phyloP scores from a whole-genome alignment of 163 green algal genomes.

The Volvox carteri region DNA sequence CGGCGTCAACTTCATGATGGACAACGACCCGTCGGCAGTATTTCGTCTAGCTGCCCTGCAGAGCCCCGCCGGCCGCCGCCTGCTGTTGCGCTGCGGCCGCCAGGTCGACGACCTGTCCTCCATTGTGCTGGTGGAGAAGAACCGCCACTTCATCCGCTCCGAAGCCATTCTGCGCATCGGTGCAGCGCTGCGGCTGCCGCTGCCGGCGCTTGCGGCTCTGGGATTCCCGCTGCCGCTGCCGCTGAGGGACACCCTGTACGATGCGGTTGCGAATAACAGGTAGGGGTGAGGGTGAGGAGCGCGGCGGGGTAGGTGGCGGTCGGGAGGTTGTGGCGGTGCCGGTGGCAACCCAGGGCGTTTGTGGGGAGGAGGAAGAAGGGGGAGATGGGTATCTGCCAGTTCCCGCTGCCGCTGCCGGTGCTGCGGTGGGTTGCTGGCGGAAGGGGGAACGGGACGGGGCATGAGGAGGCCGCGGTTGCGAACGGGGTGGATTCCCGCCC shows the following conservation, averaged over 20 bases:
- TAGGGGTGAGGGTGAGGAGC: conserved; percentile 61
- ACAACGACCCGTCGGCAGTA: conserved; percentile 76
- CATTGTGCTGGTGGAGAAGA: conserved; percentile 90
- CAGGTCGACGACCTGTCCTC: conserved; percentile 87
- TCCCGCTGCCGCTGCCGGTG: no score
- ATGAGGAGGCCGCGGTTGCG: no score
- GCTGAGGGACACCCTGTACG: conserved; percentile 82
- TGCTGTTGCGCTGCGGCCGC: conserved; percentile 83
- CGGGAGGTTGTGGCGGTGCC: neutral
- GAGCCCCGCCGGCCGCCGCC: conserved; percentile 73
- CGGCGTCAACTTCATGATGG: conserved; percentile 92
- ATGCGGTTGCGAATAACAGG: conserved; percentile 84
- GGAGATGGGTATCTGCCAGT: no score
- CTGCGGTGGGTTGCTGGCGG: no score
- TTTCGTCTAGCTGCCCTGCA: conserved; percentile 87
- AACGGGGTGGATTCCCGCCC: no score
- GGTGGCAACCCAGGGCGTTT: no score
- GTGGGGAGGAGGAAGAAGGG: no score
- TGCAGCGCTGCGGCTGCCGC: conserved; percentile 68
- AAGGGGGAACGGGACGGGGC: no score
- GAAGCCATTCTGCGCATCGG: conserved; percentile 89
- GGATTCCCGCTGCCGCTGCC: conserved; percentile 70
- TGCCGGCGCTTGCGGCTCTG: conserved; percentile 73
- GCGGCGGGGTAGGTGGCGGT: neutral
- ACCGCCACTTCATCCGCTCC: conserved; percentile 76